Base-by-base conservation (phyloP, 2,329 filamentous ascomycete species). In the Epichloe amarillans region DNA sequence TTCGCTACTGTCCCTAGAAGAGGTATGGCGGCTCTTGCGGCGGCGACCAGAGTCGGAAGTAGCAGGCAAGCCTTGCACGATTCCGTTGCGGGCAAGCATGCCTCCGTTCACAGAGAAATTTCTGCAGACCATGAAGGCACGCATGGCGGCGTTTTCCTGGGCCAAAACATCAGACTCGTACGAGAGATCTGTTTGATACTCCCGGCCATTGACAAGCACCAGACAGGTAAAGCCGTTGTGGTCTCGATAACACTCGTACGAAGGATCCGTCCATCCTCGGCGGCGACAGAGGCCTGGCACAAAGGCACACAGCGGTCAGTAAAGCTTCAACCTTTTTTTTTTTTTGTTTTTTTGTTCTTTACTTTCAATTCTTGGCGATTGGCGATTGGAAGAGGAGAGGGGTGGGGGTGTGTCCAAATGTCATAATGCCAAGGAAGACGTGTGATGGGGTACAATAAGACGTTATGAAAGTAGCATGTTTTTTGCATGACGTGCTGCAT, bases 31-130 rank as follows among this genome's bases (percentile, higher is more conserved):
- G 65, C 72, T 74, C 66, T 75, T 75, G 57, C 71, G 65, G 53
- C 72, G 70, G 58, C 71, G 76, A 62, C 68, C 67, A 54, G 62
- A 68, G 50, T 77, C 69, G 21, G 54, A 47, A 57, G 73, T 72
- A 51, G 73, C 77, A 14, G 80, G 80, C 38, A 84, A 72, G 47
- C 80, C 80, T 66, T 84, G 80, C 55, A 84, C 79, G 55, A 83
- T 82, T 42, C 80, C 80, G 61, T 83, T 84, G 56, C 80, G 77
- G 55, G 80, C 80, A 56, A 83, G 73, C 88, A 95, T 95, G 65
- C 91, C 91, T 61, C 94, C 89, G 65, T 95, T 96, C 67, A 94
- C 87, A 51, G 88, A 95, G 71, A 96, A 96, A 75, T 95, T 95
- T 57, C 89, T 85, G 75, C 91, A 96, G 58, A 96, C 93, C 81